Conservation (phyloP, 352 stramenopile species). For the Phytophthora cactorum region DNA sequence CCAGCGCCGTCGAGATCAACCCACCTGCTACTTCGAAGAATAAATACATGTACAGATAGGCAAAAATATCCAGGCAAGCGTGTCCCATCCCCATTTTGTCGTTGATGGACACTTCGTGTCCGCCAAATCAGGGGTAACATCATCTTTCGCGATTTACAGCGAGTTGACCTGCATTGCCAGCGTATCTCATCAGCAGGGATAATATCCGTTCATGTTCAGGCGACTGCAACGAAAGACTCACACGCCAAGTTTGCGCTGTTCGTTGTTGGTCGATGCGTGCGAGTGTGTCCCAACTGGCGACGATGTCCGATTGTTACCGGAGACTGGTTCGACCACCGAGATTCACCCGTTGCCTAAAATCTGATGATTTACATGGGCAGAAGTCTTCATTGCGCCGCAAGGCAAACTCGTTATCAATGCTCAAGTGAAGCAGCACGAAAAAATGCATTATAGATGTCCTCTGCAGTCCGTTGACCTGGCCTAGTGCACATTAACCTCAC, state of each 20-base stretch:
- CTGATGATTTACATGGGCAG: too few relatives aligned
- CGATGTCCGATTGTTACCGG: conserved; percentile 4
- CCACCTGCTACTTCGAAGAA: neutral
- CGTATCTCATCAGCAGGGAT: conserved; percentile 8
- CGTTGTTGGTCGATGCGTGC: neutral
- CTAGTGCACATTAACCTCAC: conserved; percentile 64
- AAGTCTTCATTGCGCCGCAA: too few relatives aligned
- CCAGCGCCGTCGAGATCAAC: neutral
- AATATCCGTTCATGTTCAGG: neutral
- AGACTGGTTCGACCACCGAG: conserved; percentile 14
- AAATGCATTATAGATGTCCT: conserved; percentile 24
- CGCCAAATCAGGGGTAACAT: neutral
- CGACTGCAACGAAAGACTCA: conserved; percentile 1
- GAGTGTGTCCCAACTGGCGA: neutral
- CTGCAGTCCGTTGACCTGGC: neutral
- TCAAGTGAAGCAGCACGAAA: neutral
- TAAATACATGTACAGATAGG: neutral
- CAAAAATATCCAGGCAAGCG: conserved; percentile 25
- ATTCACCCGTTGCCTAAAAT: neutral
- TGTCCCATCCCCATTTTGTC: conserved; percentile 19
- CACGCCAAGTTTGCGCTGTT: neutral
- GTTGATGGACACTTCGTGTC: neutral
- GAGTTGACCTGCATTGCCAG: conserved; percentile 2
- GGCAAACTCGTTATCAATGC: too few relatives aligned
- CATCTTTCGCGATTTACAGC: conserved; percentile 2